These are phyloP conservation scores for Psilocybe cyanescens DNA, from an alignment of 768 basidiomycete species.

Conservation along the genomic window DNA sequence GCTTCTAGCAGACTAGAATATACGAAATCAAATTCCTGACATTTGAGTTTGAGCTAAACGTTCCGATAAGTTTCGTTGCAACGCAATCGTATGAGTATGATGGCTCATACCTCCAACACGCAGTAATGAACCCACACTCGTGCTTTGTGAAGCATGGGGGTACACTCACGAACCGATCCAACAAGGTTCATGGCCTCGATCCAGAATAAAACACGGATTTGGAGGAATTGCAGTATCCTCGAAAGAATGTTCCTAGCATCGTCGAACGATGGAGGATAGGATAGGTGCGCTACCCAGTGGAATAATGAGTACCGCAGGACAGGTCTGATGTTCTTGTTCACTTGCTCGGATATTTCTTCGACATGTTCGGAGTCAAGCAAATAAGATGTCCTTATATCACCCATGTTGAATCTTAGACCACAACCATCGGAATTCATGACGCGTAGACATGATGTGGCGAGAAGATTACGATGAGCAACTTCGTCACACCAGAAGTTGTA, in stretches of 20 bases:
- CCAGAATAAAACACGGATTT: slow-evolving; percentile 25
- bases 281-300: slow-evolving; percentile 12
- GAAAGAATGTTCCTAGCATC: neutral
- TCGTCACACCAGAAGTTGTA: slow-evolving; percentile 1
- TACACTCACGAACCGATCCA: slow-evolving; percentile 11
- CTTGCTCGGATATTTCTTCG: neutral
- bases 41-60: no score
- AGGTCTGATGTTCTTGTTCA: slow-evolving; percentile 11
- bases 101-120: no score
- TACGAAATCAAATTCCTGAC: no score
- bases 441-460: slow-evolving; percentile 16
- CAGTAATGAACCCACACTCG: neutral
- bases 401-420: slow-evolving; percentile 22
- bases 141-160: slow-evolving; percentile 16
- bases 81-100: neutral
- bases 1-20: no score
- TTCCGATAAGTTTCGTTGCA: no score
- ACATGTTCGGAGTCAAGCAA: neutral
- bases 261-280: neutral
- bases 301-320: slow-evolving; percentile 9
- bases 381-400: slow-evolving; percentile 17
- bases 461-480: neutral
- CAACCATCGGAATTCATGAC: slow-evolving; percentile 12
- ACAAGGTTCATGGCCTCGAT: slow-evolving; percentile 32
- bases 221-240: slow-evolving; percentile 15